A percentile compares a stretch with the other conserved stretches of the same genome.
phyloP scores from a whole-genome alignment of 441 rosid genomes.

The Adansonia gregorii region DNA sequence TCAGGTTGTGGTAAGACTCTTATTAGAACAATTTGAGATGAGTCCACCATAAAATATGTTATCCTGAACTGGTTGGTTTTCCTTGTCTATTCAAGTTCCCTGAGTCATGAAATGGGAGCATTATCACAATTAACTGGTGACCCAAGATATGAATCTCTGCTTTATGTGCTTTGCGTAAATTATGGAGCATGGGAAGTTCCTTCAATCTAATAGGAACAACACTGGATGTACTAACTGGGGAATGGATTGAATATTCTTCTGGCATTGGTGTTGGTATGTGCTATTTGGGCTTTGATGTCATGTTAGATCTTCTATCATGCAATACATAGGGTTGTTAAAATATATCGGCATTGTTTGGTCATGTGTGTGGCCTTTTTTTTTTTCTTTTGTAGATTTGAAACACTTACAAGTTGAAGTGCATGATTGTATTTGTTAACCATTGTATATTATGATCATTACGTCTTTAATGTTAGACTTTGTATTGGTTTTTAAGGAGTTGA shows the following conservation, averaged over 20 bases:
- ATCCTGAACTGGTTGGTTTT: slow-evolving; percentile 34
- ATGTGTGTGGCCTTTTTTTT: not conserved
- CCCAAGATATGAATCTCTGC: slow-evolving; percentile 82
- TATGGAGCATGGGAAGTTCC: slow-evolving; percentile 97
- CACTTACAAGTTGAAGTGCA: not conserved
- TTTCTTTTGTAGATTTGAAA: slow-evolving; percentile 20
- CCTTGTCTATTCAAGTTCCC: slow-evolving; percentile 58
- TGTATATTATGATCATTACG: not conserved
- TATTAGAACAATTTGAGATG: slow-evolving; percentile 19
- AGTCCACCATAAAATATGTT: slow-evolving; percentile 20
- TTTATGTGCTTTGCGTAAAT: slow-evolving; percentile 79
- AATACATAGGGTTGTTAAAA: slow-evolving; percentile 11
- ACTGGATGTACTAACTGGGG: slow-evolving; percentile 73
- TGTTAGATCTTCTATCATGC: slow-evolving; percentile 15
- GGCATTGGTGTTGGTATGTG: slow-evolving; percentile 93
- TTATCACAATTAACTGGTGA: slow-evolving; percentile 87
- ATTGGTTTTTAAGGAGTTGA: slow-evolving; percentile 71
- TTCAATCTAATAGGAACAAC: slow-evolving; percentile 86
- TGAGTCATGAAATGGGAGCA: slow-evolving; percentile 97
- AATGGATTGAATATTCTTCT: slow-evolving; percentile 90
- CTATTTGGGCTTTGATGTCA: slow-evolving; percentile 23
- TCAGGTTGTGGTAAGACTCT: slow-evolving; percentile 84
- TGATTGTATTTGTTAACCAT: not conserved
- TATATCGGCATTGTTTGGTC: not conserved
- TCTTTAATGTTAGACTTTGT: slow-evolving; percentile 23